Conservation (phyloP, 306 rosid genomes). For the Fagus crenata region DNA sequence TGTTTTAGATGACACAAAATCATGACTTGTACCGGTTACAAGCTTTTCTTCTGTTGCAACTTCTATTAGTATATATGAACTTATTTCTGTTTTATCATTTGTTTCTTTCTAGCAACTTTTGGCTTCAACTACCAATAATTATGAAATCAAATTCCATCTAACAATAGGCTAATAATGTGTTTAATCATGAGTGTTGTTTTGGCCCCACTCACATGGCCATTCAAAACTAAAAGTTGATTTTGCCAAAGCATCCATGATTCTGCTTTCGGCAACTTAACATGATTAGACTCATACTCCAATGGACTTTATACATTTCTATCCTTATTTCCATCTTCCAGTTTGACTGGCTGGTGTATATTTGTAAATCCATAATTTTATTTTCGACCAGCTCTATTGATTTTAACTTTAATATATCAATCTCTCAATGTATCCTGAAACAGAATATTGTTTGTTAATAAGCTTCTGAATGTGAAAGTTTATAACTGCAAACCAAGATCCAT, state of each 20-base stretch:
- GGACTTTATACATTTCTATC: constrained; percentile 22
- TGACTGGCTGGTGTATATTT: background rate
- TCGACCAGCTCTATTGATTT: background rate
- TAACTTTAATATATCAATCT: background rate
- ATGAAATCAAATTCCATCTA: constrained; percentile 30
- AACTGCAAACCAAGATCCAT: background rate
- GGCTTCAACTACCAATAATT: constrained; percentile 36
- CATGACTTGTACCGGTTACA: constrained; percentile 49
- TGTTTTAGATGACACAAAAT: constrained; percentile 49
- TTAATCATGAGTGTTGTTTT: constrained; percentile 35
- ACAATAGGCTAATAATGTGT: constrained; percentile 29
- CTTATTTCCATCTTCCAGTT: background rate
- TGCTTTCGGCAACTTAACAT: constrained; percentile 39
- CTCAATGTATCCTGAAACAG: background rate
- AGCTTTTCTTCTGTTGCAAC: constrained; percentile 39
- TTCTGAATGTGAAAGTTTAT: constrained; percentile 3
- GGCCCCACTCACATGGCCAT: constrained; percentile 55
- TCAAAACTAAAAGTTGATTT: constrained; percentile 7
- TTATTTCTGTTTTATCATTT: constrained; percentile 27
- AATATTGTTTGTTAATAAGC: background rate
- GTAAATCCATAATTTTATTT: background rate
- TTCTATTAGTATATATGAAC: constrained; percentile 44
- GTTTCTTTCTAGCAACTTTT: constrained; percentile 27
- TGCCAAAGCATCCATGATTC: constrained; percentile 18
- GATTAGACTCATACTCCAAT: constrained; percentile 14